These are phyloP conservation scores for Paramecium tetraurelia DNA, from an alignment of 73 alveolate genomes.

Conservation along the genomic window DNA sequence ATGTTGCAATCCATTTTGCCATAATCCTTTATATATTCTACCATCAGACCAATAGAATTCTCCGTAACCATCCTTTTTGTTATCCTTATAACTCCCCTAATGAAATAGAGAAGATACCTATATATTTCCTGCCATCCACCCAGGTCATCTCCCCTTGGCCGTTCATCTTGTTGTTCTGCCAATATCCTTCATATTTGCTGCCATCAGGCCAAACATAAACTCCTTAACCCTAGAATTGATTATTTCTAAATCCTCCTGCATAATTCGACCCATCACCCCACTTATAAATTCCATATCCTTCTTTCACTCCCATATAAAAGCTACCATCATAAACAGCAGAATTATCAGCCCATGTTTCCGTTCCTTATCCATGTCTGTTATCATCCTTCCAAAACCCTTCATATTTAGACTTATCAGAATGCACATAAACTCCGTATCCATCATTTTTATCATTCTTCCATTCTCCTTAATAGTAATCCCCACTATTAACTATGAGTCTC, in stretches of 20 bases:
- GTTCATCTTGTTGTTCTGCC: slow-evolving; percentile 13
- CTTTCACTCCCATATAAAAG: slow-evolving; percentile 51
- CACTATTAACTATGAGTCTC: slow-evolving; percentile 8
- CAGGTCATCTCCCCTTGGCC: slow-evolving; percentile 22
- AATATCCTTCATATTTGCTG: slow-evolving; percentile 37
- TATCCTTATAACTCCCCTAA: slow-evolving; percentile 59
- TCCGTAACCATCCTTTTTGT: slow-evolving; percentile 74
- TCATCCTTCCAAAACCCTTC: slow-evolving; percentile 71
- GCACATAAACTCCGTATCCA: slow-evolving; percentile 68
- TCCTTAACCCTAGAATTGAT: slow-evolving; percentile 45
- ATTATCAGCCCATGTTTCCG: slow-evolving; percentile 76
- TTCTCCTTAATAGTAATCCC: slow-evolving; percentile 72
- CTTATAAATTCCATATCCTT: slow-evolving; percentile 61
- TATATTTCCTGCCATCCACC: slow-evolving; percentile 40
- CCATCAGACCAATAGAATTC: slow-evolving; percentile 81
- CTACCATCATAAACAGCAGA: slow-evolving; percentile 67
- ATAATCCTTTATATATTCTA: slow-evolving; percentile 68
- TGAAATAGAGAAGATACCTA: slow-evolving; percentile 39
- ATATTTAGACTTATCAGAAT: slow-evolving; percentile 53
- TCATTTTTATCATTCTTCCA: slow-evolving; percentile 75
- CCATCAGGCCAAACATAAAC: slow-evolving; percentile 33
- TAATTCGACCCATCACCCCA: slow-evolving; percentile 55
- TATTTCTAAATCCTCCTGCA: slow-evolving; percentile 49
- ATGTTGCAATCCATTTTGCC: slow-evolving; percentile 43
- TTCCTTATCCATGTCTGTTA: slow-evolving; percentile 71